Evolutionary conservation across 768 basidiomycete species (phyloP).

Genomic region (Gyrodon lividus): DNA sequence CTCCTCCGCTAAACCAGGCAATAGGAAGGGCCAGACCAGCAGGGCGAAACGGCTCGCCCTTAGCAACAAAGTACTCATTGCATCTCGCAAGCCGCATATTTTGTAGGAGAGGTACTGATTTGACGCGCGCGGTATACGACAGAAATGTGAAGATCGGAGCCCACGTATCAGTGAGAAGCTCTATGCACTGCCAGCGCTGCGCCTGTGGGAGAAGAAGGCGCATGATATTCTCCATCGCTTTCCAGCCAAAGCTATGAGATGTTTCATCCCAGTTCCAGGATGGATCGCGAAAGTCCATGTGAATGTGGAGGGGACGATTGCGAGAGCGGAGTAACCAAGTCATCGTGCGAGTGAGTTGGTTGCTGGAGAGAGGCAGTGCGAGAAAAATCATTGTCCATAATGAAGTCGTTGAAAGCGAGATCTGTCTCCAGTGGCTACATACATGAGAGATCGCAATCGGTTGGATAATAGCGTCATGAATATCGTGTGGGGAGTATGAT

Average conservation of each 20-base stretch:
- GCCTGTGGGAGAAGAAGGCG: constrained; percentile 45
- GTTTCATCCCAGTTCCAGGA: constrained; percentile 51
- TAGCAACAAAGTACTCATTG: constrained; percentile 54
- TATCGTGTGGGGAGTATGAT: constrained; percentile 27
- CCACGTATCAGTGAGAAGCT: constrained; percentile 62
- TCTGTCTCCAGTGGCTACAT: constrained; percentile 49
- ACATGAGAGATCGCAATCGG: constrained; percentile 45
- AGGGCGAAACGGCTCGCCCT: constrained; percentile 46
- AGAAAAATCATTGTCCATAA: constrained; percentile 56
- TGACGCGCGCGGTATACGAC: constrained; percentile 34
- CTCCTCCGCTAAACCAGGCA: constrained; percentile 40
- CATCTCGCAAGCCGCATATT: constrained; percentile 50
- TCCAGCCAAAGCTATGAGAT: constrained; percentile 43
- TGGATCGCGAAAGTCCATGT: constrained; percentile 59
- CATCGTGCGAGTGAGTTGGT: constrained; percentile 37
- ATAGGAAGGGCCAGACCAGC: constrained; percentile 38
- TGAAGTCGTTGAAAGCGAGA: constrained; percentile 42
- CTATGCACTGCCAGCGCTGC: constrained; percentile 45
- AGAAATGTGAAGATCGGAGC: constrained; percentile 55
- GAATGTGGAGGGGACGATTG: constrained; percentile 45
- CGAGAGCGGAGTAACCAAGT: constrained; percentile 47
- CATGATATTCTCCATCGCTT: constrained; percentile 46
- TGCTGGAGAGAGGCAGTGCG: constrained; percentile 40
- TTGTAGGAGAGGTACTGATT: constrained; percentile 38
- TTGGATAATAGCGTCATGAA: constrained; percentile 23